phyloP scores from a whole-genome alignment of 108 stramenopile genomes.

The Nannochloropsis salina region DNA sequence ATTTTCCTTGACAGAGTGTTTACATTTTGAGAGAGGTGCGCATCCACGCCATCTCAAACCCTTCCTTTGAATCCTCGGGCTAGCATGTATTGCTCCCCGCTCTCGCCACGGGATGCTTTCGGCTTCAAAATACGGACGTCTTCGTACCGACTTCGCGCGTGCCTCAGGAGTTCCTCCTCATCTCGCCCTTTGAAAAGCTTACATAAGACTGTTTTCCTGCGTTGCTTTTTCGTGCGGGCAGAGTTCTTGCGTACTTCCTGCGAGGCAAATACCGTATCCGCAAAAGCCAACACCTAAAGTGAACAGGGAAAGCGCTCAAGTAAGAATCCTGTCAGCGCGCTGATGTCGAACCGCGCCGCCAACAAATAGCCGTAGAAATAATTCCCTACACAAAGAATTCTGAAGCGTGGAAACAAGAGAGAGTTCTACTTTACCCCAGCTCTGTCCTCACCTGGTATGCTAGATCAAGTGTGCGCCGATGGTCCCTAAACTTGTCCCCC shows the following conservation, averaged over 20 bases:
- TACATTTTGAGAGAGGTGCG: no score
- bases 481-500: not conserved
- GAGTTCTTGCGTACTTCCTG: not conserved
- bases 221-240: not conserved
- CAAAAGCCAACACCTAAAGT: not conserved
- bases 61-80: not conserved
- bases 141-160: not conserved
- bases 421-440: not conserved
- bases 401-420: not conserved
- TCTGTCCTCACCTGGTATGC: not conserved
- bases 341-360: no score
- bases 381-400: no score
- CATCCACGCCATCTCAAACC: no score
- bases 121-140: not conserved
- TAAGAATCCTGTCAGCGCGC: no score
- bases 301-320: no score
- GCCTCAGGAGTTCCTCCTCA: not conserved
- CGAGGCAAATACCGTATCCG: not conserved
- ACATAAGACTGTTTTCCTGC: not conserved
- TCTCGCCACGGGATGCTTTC: not conserved
- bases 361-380: no score
- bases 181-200: conserved; percentile 8
- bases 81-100: not conserved
- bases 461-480: conserved; percentile 11
- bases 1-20: no score